Evolutionary conservation across 2,329 filamentous ascomycete species (phyloP).

Genomic region (Gaeumannomyces tritici): DNA sequence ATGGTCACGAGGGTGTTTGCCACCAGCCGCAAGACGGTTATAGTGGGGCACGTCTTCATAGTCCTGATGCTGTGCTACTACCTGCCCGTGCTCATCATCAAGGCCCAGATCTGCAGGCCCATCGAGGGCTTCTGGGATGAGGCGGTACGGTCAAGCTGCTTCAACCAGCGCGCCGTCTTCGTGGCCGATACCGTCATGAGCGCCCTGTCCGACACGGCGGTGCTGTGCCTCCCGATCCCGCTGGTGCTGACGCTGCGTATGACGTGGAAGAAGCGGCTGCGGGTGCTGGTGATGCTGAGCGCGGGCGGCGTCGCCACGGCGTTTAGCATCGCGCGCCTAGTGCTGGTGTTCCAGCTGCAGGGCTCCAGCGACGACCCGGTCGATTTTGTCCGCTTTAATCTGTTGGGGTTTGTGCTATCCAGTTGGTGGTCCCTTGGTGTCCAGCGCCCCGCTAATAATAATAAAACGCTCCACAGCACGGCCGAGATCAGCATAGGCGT

Average conservation of each 20-base stretch:
- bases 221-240: background rate
- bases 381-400: conserved; percentile 2
- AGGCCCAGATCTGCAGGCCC: background rate
- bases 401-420: conserved; percentile 1
- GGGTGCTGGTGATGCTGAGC: background rate
- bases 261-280: background rate
- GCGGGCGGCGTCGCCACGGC: background rate
- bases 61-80: conserved; percentile 20
- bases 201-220: conserved; percentile 1
- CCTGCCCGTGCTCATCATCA: background rate
- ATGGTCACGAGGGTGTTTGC: background rate
- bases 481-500: conserved; percentile 1
- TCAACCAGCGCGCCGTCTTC: conserved; percentile 1
- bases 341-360: background rate
- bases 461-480: background rate
- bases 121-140: conserved; percentile 1
- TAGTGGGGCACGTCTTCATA: conserved; percentile 31
- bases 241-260: background rate
- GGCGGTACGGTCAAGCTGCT: background rate
- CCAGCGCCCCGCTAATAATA: no score
- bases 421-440: no score
- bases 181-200: conserved; percentile 2
- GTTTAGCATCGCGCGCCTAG: background rate
- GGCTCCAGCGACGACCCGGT: background rate
- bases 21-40: background rate